A percentile compares a stretch with the other conserved stretches of the same genome.
Conservation (phyloP, 2,329 filamentous ascomycete genomes). For the Chlorencoelia australis region DNA sequence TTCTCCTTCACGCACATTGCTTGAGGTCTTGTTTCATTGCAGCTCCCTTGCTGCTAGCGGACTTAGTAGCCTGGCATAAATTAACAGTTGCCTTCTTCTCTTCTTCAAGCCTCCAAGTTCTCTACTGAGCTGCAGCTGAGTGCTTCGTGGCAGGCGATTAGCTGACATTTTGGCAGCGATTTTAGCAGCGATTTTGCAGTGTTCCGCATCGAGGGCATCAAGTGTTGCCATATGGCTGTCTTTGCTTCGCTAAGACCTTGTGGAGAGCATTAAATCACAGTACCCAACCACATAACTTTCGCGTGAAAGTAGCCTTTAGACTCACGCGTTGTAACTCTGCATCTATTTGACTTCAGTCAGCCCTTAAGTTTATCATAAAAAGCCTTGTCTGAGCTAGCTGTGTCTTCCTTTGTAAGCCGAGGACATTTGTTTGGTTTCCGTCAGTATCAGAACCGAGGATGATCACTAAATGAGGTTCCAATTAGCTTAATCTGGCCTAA, state of each 20-base stretch:
- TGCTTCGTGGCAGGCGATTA: background rate
- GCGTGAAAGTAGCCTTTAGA: background rate
- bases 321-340: background rate
- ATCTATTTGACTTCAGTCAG: background rate
- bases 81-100: background rate
- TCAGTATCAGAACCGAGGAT: background rate
- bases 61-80: background rate
- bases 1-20: background rate
- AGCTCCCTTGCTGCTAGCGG: background rate
- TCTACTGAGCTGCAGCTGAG: background rate
- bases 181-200: background rate
- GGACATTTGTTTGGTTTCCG: background rate
- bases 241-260: background rate
- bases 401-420: background rate
- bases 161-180: background rate
- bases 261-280: background rate
- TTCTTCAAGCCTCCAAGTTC: background rate
- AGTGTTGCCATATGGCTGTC: background rate
- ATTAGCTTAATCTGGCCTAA: background rate
- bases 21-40: background rate
- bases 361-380: background rate
- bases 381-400: background rate
- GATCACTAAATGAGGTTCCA: background rate
- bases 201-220: too few species aligned
- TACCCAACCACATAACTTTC: background rate